Evolutionary conservation across 225 moss, liverwort and hornwort species (phyloP).

Genomic region (Takakia lepidozioides): DNA sequence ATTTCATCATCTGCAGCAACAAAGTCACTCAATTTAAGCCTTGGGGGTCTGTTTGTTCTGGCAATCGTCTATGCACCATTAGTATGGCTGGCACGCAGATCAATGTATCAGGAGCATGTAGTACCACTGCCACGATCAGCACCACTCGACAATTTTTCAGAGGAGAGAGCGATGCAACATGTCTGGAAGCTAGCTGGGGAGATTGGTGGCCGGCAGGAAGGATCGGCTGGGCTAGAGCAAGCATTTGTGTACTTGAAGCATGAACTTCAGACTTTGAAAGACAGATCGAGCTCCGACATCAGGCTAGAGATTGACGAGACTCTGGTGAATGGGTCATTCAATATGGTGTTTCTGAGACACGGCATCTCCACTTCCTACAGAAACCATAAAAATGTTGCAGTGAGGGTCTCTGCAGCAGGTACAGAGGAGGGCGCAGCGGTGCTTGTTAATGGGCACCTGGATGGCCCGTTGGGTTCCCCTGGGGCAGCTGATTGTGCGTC

Average conservation of each 20-base stretch:
- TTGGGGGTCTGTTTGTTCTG: slow-evolving; percentile 51
- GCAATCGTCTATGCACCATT: slow-evolving; percentile 43
- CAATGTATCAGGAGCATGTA: slow-evolving; percentile 80
- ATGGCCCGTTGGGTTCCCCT: slow-evolving; percentile 79
- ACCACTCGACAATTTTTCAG: slow-evolving; percentile 62
- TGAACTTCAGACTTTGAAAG: slow-evolving; percentile 45
- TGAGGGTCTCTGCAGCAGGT: slow-evolving; percentile 62
- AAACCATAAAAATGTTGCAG: slow-evolving; percentile 71
- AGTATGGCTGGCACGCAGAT: slow-evolving; percentile 50
- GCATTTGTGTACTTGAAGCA: slow-evolving; percentile 55
- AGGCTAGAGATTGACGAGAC: slow-evolving; percentile 77
- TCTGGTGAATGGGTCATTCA: slow-evolving; percentile 74
- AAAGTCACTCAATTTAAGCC: slow-evolving; percentile 22
- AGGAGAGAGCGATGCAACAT: slow-evolving; percentile 90
- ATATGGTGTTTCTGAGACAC: slow-evolving; percentile 62
- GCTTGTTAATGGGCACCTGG: slow-evolving; percentile 86
- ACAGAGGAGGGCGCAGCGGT: slow-evolving; percentile 60
- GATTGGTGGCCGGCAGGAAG: slow-evolving; percentile 64
- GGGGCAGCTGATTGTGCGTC: slow-evolving; percentile 95
- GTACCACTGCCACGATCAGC: slow-evolving; percentile 60
- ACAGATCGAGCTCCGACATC: slow-evolving; percentile 53
- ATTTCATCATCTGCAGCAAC: too few species aligned
- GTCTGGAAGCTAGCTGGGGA: slow-evolving; percentile 53
- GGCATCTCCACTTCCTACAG: slow-evolving; percentile 62
- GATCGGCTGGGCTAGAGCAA: slow-evolving; percentile 48